Evolutionary conservation across 2,329 filamentous ascomycete species (phyloP), one percentile per base, ranked within the genome.

Genomic region (Cercospora janseana): DNA sequence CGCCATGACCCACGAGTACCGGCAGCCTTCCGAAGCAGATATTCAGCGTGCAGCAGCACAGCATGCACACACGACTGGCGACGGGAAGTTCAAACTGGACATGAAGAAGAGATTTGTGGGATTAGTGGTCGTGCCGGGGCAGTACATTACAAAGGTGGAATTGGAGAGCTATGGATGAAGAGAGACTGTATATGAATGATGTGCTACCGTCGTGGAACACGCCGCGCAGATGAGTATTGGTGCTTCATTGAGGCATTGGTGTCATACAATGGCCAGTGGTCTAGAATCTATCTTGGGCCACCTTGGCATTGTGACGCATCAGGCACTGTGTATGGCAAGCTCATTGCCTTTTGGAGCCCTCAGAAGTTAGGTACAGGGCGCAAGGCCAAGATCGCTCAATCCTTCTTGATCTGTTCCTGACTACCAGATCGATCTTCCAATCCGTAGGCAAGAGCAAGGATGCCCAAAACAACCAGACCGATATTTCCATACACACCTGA

Each of bases 51-150:
- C 70, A 2, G 60, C 63, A 4, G 61, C 54, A 55, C 63, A 51
- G 37, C 59, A 55, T 54, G 67, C 63, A 55, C 66, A 63, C 55
- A 60, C 64, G 4, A 59, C 59, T 6, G 49, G 4, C 5, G 35
- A 12, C 4, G 59, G 64, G 57, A 72, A 70, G 47, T 65, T 86
- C 49, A 80, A 78, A 55, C 70, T 88, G 46, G 80, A 89, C 60
- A 87, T 95, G 83, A 86, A 82, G 20, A 90, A 87, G 59, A 82
- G 93, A 46, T 95, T 89, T 65, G 80, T 98, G 16, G 93, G 93
- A 0, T 72, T 97, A 20, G 83, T 98, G 2, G 91, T 96, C 18
- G 82, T 98, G 3, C 93, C 93, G 0, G 91, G 92, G 0, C 76
- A 86, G 59, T 82, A 95, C 66, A 88, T 98, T 59, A 82, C 79